Conservation (phyloP, 2,329 filamentous ascomycete species). For the Colletotrichum sojae region DNA sequence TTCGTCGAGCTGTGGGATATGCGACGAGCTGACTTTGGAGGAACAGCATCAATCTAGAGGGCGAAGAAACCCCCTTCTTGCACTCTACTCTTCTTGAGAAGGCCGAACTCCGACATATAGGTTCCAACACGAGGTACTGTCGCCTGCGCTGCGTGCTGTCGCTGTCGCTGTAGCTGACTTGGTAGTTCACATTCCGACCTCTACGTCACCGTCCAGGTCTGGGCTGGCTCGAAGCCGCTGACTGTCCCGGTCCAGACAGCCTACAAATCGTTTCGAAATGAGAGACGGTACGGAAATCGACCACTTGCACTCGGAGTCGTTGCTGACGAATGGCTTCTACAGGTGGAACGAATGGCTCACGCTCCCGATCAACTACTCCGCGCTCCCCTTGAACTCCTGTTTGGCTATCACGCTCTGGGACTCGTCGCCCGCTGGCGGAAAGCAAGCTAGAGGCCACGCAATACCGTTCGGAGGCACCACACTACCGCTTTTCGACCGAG, state of each 20-base stretch:
- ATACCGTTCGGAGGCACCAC: constrained; percentile 97
- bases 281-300: constrained; percentile 66
- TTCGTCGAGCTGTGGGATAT: too few species aligned
- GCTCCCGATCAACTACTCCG: constrained; percentile 86
- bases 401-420: constrained; percentile 97
- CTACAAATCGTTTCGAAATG: constrained; percentile 89
- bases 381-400: constrained; percentile 84
- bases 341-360: constrained; percentile 98
- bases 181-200: constrained; percentile 85
- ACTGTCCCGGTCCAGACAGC: constrained; percentile 93
- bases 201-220: constrained; percentile 93
- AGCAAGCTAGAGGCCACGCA: constrained; percentile 79
- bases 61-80: constrained; percentile 57
- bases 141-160: constrained; percentile 13
- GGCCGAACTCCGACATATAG: constrained; percentile 87
- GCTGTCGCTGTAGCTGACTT: constrained; percentile 45
- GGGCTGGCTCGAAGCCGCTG: constrained; percentile 95
- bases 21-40: constrained; percentile 11
- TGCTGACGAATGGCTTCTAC: constrained; percentile 40
- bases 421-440: constrained; percentile 82
- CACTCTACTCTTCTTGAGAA: constrained; percentile 81
- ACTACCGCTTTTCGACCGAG: constrained; percentile 89
- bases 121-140: constrained; percentile 81
- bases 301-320: neutral
- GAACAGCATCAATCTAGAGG: constrained; percentile 63